A percentile compares a stretch with the other conserved stretches of the same genome.
Evolutionary conservation across 2,329 filamentous ascomycete genomes (phyloP).

Genomic region (Colletotrichum echinochloae): DNA sequence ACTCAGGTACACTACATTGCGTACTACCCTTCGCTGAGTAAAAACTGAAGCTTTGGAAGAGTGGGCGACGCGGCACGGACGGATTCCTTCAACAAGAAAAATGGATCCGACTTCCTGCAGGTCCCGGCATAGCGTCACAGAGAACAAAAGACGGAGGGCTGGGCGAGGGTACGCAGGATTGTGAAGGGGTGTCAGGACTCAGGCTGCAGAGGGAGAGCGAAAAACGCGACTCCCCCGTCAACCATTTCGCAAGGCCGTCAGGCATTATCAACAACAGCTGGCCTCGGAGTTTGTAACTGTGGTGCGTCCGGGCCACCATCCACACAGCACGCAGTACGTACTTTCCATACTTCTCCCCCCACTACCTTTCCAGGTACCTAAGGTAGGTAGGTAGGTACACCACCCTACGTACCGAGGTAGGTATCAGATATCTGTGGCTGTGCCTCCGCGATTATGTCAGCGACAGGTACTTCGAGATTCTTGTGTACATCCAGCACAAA

Average conservation of each 20-base stretch:
- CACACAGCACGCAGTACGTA: slow-evolving; percentile 9
- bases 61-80: slow-evolving; percentile 24
- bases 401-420: no score
- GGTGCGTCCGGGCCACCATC: slow-evolving; percentile 1
- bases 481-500: no score
- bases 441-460: no score
- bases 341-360: slow-evolving; percentile 3
- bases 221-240: slow-evolving; percentile 16
- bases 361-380: neutral
- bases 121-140: slow-evolving; percentile 39
- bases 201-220: neutral
- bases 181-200: neutral
- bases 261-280: slow-evolving; percentile 19
- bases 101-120: slow-evolving; percentile 37
- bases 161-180: slow-evolving; percentile 12
- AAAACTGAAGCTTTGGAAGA: slow-evolving; percentile 32
- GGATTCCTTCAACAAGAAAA: slow-evolving; percentile 37
- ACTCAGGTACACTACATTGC: no score
- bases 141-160: slow-evolving; percentile 29
- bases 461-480: no score
- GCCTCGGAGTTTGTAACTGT: slow-evolving; percentile 15
- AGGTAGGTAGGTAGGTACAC: neutral
- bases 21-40: slow-evolving; percentile 12
- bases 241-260: slow-evolving; percentile 1
- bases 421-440: no score